Evolutionary conservation across 345 rosid species (phyloP).

Genomic region (Citropsis articulata): DNA sequence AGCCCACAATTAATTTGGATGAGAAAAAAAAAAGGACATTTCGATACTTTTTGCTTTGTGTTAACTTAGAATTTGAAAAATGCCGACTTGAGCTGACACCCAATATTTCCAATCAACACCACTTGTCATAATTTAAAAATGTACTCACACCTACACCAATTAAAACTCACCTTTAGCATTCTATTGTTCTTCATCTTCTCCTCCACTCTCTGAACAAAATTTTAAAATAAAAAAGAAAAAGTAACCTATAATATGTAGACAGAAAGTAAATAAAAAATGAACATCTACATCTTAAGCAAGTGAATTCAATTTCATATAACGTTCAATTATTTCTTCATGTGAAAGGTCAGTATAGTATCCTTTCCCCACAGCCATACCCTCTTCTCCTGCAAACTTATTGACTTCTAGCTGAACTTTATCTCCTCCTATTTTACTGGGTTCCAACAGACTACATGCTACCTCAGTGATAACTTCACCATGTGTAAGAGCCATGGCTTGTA

Average conservation of each 20-base stretch:
- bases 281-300: background rate
- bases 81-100: too few species aligned
- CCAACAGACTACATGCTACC: constrained; percentile 88
- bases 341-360: constrained; percentile 81
- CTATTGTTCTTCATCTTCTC: too few species aligned
- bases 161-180: too few species aligned
- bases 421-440: constrained; percentile 66
- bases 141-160: too few species aligned
- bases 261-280: background rate
- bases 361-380: constrained; percentile 56
- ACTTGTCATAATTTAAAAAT: too few species aligned
- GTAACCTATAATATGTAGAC: background rate
- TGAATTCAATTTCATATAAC: constrained; percentile 37
- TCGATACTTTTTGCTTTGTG: too few species aligned
- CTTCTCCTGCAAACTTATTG: constrained; percentile 58
- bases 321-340: constrained; percentile 51
- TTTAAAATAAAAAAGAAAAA: too few species aligned
- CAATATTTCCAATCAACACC: too few species aligned
- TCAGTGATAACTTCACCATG: constrained; percentile 64
- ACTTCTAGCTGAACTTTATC: constrained; percentile 67
- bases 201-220: too few species aligned
- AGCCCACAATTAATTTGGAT: too few species aligned
- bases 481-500: constrained; percentile 90
- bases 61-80: too few species aligned
- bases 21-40: too few species aligned